Conservation (phyloP, 768 basidiomycete species). For the Xerocomus spinulosus region DNA sequence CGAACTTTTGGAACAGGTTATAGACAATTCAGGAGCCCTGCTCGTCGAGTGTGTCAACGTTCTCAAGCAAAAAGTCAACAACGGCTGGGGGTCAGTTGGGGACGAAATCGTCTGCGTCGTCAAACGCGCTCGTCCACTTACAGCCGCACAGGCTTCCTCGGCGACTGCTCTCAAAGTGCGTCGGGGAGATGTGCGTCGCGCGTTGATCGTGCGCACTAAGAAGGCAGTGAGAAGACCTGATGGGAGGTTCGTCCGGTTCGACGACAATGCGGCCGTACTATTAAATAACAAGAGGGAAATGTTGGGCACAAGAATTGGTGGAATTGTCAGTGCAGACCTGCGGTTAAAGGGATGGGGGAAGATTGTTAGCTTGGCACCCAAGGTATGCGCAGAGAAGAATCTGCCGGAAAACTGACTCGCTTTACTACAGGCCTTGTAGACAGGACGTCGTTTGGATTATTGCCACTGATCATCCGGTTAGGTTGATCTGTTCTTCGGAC, state of each 20-base stretch:
- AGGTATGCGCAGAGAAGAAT: conserved; percentile 42
- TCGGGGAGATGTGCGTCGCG: conserved; percentile 90
- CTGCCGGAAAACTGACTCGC: not conserved
- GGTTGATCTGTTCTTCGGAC: no score
- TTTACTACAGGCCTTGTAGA: conserved; percentile 16
- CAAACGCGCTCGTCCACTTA: conserved; percentile 81
- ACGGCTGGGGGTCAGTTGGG: conserved; percentile 89
- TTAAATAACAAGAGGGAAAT: conserved; percentile 95
- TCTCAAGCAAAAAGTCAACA: conserved; percentile 92
- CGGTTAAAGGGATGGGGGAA: conserved; percentile 93
- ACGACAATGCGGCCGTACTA: conserved; percentile 94
- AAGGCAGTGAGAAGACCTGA: conserved; percentile 84
- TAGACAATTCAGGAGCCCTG: conserved; percentile 96
- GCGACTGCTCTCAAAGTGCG: conserved; percentile 86
- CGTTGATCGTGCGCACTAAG: conserved; percentile 91
- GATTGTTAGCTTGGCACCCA: conserved; percentile 87
- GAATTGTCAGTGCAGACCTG: conserved; percentile 88
- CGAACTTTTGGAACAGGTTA: conserved; percentile 51
- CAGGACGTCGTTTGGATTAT: not conserved
- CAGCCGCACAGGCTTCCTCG: conserved; percentile 59
- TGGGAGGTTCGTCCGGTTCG: conserved; percentile 83
- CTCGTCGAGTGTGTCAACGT: conserved; percentile 96
- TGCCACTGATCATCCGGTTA: no score
- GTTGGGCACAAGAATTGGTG: conserved; percentile 91
- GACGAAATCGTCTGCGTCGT: conserved; percentile 97